phyloP scores from a whole-genome alignment of 2,329 filamentous ascomycete genomes.

The Penicillium sp. region DNA sequence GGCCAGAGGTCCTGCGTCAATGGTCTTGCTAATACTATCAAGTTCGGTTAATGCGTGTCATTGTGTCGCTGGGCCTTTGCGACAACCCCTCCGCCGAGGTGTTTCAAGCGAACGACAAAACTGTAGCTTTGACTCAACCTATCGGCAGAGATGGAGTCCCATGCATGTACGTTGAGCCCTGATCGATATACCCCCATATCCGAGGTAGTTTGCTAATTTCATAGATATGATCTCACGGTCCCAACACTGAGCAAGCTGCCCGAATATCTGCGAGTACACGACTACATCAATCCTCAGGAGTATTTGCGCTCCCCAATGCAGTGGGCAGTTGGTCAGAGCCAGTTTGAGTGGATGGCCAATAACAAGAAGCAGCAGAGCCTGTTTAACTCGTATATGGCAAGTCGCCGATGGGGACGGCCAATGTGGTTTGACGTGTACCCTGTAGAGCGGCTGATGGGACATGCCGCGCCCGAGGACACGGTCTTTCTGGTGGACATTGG shows the following conservation, averaged over 20 bases:
- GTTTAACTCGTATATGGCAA: conserved; percentile 35
- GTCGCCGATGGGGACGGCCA: conserved; percentile 27
- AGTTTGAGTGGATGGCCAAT: conserved; percentile 32
- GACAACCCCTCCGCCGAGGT: conserved; percentile 16
- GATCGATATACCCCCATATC: neutral
- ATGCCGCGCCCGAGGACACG: conserved; percentile 24
- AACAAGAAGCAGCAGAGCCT: conserved; percentile 23
- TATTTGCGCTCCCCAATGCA: conserved; percentile 29
- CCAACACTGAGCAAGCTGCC: conserved; percentile 30
- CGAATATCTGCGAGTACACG: conserved; percentile 26
- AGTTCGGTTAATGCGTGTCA: conserved; percentile 32
- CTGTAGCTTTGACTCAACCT: conserved; percentile 22
- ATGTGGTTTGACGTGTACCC: conserved; percentile 34
- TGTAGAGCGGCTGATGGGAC: conserved; percentile 21
- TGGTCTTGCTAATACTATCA: neutral
- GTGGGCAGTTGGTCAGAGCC: conserved; percentile 31
- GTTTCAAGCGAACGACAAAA: conserved; percentile 28
- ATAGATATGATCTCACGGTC: conserved; percentile 26
- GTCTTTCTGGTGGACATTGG: conserved; percentile 42
- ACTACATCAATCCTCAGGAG: conserved; percentile 27
- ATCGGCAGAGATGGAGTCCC: conserved; percentile 28
- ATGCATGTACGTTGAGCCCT: conserved; percentile 24
- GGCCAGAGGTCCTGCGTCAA: neutral
- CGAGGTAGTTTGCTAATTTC: neutral
- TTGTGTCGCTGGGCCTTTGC: conserved; percentile 27